phyloP scores from a whole-genome alignment of 345 rosid species.

The Combretum micranthum region DNA sequence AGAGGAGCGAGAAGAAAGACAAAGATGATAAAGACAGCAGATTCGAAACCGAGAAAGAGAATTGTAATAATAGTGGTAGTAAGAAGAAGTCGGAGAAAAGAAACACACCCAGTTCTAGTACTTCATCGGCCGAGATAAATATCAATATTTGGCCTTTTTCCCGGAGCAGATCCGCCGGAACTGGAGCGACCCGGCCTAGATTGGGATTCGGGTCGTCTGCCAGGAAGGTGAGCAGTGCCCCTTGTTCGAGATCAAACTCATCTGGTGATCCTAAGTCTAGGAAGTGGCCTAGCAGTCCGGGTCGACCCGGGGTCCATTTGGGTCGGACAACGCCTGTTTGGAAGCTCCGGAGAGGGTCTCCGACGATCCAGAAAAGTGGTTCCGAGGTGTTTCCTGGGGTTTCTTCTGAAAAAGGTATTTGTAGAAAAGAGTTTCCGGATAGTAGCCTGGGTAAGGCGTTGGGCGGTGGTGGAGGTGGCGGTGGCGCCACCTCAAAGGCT shows the following conservation, averaged over 20 bases:
- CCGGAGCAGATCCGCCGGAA: slow-evolving; percentile 78
- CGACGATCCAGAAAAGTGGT: slow-evolving; percentile 16
- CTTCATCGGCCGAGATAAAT: slow-evolving; percentile 41
- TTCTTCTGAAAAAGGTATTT: neutral
- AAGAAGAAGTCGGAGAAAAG: slow-evolving; percentile 30
- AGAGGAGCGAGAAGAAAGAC: slow-evolving; percentile 35
- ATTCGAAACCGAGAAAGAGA: slow-evolving; percentile 25
- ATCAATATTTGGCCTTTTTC: slow-evolving; percentile 85
- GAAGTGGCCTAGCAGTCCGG: slow-evolving; percentile 62
- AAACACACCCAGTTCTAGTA: slow-evolving; percentile 14
- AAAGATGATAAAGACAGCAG: slow-evolving; percentile 18
- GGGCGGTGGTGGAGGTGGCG: neutral
- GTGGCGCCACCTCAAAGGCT: slow-evolving; percentile 6
- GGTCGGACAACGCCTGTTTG: slow-evolving; percentile 75
- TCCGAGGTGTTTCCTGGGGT: slow-evolving; percentile 13
- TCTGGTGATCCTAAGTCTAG: slow-evolving; percentile 50
- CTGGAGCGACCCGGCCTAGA: slow-evolving; percentile 44
- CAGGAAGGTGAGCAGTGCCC: slow-evolving; percentile 74
- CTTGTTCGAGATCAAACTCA: slow-evolving; percentile 76
- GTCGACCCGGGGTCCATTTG: slow-evolving; percentile 57
- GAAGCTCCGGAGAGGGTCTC: slow-evolving; percentile 48
- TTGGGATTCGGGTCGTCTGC: slow-evolving; percentile 26
- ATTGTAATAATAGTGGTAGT: slow-evolving; percentile 17
- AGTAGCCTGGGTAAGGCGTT: slow-evolving; percentile 5
- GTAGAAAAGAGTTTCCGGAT: slow-evolving; percentile 12